phyloP scores from a whole-genome alignment of 768 basidiomycete genomes.

The Suillus fuscotomentosus region DNA sequence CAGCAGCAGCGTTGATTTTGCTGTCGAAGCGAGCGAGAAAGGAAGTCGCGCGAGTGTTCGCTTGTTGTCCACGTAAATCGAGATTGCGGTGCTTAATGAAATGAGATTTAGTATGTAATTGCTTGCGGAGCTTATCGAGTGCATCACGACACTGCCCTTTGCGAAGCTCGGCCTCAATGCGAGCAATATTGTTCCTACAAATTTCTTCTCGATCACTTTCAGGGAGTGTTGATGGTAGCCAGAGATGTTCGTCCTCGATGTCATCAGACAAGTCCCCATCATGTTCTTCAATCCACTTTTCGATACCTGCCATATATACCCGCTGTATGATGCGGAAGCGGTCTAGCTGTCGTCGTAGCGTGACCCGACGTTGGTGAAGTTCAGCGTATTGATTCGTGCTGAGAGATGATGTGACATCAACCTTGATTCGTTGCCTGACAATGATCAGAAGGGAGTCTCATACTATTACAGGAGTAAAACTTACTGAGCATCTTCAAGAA shows the following conservation, averaged over 20 bases:
- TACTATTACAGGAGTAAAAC: too few species aligned
- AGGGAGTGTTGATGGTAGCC: constrained; percentile 4
- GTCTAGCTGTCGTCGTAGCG: not conserved
- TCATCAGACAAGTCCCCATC: constrained; percentile 8
- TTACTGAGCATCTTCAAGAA: too few species aligned
- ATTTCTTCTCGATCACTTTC: constrained; percentile 3
- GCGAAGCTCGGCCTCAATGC: too few species aligned
- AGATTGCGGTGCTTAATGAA: too few species aligned
- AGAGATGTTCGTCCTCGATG: not conserved
- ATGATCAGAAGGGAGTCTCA: not conserved
- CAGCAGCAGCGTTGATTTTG: too few species aligned
- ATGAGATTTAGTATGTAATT: too few species aligned
- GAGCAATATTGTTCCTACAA: not conserved
- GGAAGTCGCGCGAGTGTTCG: too few species aligned
- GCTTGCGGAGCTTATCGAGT: too few species aligned
- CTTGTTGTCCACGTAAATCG: too few species aligned
- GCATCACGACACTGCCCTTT: too few species aligned
- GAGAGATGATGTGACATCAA: not conserved
- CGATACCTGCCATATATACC: not conserved
- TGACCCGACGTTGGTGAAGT: constrained; percentile 4
- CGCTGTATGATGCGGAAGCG: constrained; percentile 5
- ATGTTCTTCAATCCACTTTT: not conserved
- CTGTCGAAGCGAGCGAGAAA: too few species aligned
- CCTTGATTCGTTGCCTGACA: constrained; percentile 15
- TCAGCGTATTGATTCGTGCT: not conserved